These are phyloP conservation scores for Oldenlandia corymbosa DNA, from an alignment of 257 asterid species.

Conservation along the genomic window DNA sequence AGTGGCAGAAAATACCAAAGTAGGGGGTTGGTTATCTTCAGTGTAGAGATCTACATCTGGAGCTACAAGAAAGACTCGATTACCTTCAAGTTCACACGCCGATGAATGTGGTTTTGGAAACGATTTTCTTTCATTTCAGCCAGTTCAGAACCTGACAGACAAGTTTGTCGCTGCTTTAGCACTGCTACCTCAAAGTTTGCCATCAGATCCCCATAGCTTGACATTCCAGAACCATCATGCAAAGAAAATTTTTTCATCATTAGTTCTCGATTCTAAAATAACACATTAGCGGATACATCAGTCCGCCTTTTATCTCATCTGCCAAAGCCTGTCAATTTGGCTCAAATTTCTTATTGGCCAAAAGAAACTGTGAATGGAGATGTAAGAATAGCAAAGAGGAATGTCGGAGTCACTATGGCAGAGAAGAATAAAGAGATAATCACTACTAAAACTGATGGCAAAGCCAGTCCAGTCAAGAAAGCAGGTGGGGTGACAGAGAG, in stretches of 20 bases:
- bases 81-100: conserved; percentile 94
- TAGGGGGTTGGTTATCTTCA: conserved; percentile 67
- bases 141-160: conserved; percentile 60
- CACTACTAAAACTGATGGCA: no score
- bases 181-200: conserved; percentile 84
- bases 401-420: no score
- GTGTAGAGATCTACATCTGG: conserved; percentile 16
- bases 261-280: not conserved
- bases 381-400: no score
- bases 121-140: conserved; percentile 57
- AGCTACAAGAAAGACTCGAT: conserved; percentile 20
- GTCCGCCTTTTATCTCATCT: not conserved
- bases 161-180: conserved; percentile 49
- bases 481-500: no score
- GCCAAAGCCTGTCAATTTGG: not conserved
- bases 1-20: conserved; percentile 67
- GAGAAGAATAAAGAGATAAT: no score
- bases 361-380: no score
- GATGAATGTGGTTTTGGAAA: conserved; percentile 55
- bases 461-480: no score
- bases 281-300: not conserved
- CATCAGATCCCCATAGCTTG: conserved; percentile 76
- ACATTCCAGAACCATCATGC: conserved; percentile 47
- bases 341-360: not conserved
- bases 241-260: conserved; percentile 14